Conservation (phyloP, 202 grass and related monocot genomes). For the Setaria italica region DNA sequence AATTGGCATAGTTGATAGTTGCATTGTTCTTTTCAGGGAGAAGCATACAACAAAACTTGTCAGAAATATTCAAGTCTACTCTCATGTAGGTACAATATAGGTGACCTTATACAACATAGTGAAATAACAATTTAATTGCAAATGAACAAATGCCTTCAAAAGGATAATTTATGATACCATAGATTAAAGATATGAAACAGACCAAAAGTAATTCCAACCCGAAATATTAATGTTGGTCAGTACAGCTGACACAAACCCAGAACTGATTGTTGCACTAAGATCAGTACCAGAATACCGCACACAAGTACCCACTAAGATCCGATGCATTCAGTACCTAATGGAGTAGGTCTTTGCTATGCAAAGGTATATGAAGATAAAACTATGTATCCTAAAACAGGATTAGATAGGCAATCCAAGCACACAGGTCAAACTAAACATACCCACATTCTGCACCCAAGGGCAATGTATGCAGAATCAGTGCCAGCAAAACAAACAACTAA, state of each 20-base stretch:
- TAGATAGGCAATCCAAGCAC: not conserved
- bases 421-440: not conserved
- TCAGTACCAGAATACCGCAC: conserved; percentile 5
- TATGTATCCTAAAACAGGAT: not conserved
- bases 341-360: not conserved
- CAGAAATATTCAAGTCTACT: not conserved
- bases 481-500: not conserved
- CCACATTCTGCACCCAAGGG: not conserved
- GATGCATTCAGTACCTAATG: not conserved
- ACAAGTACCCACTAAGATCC: not conserved
- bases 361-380: not conserved
- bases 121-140: not conserved
- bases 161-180: not conserved
- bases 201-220: not conserved
- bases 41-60: not conserved
- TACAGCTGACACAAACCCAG: not conserved
- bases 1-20: not conserved
- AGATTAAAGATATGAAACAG: conserved; percentile 11
- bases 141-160: conserved; percentile 7
- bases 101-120: not conserved
- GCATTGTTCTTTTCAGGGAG: not conserved
- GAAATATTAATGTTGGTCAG: not conserved
- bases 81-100: conserved; percentile 12
- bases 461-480: not conserved
- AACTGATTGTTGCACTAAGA: not conserved